These are phyloP conservation scores for Cyclotella choctawhatcheeana DNA, from an alignment of 108 stramenopile genomes.

Conservation along the genomic window DNA sequence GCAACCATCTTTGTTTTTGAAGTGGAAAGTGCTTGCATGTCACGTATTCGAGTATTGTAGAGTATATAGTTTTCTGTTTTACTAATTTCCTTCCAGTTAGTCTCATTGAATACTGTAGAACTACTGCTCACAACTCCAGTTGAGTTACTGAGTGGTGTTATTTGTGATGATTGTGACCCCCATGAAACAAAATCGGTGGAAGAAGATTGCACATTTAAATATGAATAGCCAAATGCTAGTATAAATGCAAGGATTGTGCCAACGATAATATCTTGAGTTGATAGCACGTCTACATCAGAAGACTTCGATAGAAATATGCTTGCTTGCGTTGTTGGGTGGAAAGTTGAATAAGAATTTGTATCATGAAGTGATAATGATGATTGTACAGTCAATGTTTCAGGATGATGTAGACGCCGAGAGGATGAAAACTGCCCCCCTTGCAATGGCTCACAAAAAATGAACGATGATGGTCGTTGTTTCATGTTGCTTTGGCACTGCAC, in stretches of 20 bases:
- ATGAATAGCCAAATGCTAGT: conserved; percentile 53
- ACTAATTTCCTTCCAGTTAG: conserved; percentile 75
- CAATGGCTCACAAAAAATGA: no score
- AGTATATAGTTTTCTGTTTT: conserved; percentile 75
- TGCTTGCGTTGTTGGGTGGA: no score
- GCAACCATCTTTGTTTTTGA: no score
- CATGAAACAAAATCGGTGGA: conserved; percentile 37
- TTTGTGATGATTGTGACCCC: conserved; percentile 4
- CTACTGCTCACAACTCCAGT: neutral
- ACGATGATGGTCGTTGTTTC: no score
- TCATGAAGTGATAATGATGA: no score
- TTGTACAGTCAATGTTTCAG: no score
- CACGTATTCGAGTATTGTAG: conserved; percentile 58
- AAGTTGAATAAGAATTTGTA: no score
- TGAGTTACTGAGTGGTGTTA: neutral
- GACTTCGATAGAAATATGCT: neutral
- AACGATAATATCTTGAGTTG: conserved; percentile 48
- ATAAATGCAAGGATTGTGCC: conserved; percentile 54
- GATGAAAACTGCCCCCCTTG: no score
- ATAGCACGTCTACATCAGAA: conserved; percentile 23
- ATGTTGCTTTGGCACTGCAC: no score
- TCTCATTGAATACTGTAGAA: conserved; percentile 39
- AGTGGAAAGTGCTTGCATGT: no score
- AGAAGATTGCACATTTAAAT: conserved; percentile 44
- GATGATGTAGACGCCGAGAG: no score